phyloP scores from a whole-genome alignment of 805 yeast genomes.

The Diddensiella transvaalensis region DNA sequence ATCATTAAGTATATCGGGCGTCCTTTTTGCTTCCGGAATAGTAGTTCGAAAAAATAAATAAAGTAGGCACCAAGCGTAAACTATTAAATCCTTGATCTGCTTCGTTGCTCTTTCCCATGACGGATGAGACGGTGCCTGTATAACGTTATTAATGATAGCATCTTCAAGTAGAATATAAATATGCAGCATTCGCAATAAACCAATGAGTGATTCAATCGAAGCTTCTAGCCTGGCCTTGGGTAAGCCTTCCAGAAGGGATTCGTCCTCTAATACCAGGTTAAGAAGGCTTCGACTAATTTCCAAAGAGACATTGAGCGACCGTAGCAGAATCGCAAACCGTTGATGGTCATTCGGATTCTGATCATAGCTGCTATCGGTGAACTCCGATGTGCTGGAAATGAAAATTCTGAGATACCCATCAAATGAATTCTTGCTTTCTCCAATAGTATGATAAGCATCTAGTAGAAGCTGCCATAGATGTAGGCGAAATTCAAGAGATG shows the following conservation, averaged over 20 bases:
- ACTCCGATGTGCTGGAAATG: conserved; percentile 40
- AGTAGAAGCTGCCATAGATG: conserved; percentile 74
- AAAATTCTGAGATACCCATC: conserved; percentile 44
- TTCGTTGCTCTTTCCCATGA: conserved; percentile 31
- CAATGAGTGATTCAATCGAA: conserved; percentile 22
- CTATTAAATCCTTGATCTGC: conserved; percentile 32
- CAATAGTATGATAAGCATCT: conserved; percentile 45
- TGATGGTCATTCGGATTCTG: conserved; percentile 28
- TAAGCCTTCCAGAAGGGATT: conserved; percentile 16
- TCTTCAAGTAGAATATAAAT: conserved; percentile 36
- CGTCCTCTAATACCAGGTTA: conserved; percentile 23
- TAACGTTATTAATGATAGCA: conserved; percentile 29
- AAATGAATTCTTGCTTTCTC: conserved; percentile 47
- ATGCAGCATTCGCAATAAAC: conserved; percentile 34
- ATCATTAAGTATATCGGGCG: conserved; percentile 36
- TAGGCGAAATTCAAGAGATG: conserved; percentile 64
- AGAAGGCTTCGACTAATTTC: conserved; percentile 40
- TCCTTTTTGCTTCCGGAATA: conserved; percentile 22
- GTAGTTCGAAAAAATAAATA: conserved; percentile 38
- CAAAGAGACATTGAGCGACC: conserved; percentile 52
- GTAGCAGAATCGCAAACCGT: conserved; percentile 44
- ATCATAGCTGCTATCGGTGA: conserved; percentile 29
- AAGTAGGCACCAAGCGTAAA: conserved; percentile 35
- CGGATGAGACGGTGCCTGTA: conserved; percentile 30
- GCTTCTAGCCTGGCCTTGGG: conserved; percentile 6